Evolutionary conservation across 2,329 filamentous ascomycete genomes (phyloP).

Genomic region (Talaromyces piceae): DNA sequence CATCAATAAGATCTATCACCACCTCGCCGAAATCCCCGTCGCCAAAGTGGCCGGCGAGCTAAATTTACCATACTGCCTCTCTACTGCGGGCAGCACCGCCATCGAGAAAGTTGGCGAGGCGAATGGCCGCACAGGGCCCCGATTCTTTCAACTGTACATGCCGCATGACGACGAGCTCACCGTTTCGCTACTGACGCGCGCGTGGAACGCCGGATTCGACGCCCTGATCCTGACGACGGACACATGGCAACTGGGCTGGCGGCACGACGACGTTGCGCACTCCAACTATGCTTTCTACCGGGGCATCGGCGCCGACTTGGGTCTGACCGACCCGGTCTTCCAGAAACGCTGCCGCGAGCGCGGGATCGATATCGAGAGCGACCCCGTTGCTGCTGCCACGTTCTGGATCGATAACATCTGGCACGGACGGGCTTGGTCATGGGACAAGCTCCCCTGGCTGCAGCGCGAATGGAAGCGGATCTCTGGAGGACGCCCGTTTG

Average conservation of each 20-base stretch:
- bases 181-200: conserved; percentile 48
- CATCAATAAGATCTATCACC: conserved; percentile 60
- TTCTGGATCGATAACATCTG: conserved; percentile 60
- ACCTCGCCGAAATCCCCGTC: conserved; percentile 51
- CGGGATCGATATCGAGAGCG: conserved; percentile 47
- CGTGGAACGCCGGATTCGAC: conserved; percentile 47
- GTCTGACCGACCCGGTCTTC: conserved; percentile 54
- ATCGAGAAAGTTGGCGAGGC: conserved; percentile 54
- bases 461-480: conserved; percentile 51
- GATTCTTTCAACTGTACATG: conserved; percentile 60
- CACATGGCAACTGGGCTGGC: conserved; percentile 58
- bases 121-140: conserved; percentile 43
- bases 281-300: conserved; percentile 59
- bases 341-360: conserved; percentile 44
- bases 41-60: conserved; percentile 54
- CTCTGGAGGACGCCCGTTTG: conserved; percentile 51
- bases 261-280: conserved; percentile 50
- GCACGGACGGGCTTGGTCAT: conserved; percentile 57
- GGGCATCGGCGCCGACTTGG: conserved; percentile 48
- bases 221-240: conserved; percentile 56
- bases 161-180: conserved; percentile 56
- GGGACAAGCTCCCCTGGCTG: conserved; percentile 61
- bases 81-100: conserved; percentile 48
- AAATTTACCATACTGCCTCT: conserved; percentile 53
- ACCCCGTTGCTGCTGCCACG: conserved; percentile 48